Evolutionary conservation across 805 yeast genomes (phyloP), one percentile per base, ranked within the genome.

Genomic region (Spathaspora sp.): DNA sequence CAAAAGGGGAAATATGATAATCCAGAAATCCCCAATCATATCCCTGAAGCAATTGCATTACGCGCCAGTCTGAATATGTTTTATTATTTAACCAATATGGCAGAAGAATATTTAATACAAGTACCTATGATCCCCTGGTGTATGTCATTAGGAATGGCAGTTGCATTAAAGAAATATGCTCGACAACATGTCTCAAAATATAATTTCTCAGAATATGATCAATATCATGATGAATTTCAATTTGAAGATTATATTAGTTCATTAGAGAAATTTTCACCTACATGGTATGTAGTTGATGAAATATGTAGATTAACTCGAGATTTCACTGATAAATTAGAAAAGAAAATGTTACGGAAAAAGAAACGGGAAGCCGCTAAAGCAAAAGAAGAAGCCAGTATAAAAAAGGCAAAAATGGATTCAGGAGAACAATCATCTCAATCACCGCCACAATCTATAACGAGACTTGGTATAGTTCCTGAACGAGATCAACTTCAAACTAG

Each of bases 261-360:
- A 29, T 55, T 68, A 35, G 61, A 60, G 19, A 55, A 60, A 44
- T 63, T 60, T 52, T 26, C 58, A 16, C 32, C 50, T 6, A 55
- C 57, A 17, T 67, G 70, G 70, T 60, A 62, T 61, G 55, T 65
- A 11, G 64, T 65, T 9, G 69, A 66, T 45, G 70, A 66, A 48
- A 59, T 65, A 31, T 57, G 60, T 42, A 53, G 56, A 39, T 50
- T 65, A 19, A 50, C 63, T 7, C 54, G 53, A 38, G 66, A 65
- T 26, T 66, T 63, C 47, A 49, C 55, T 7, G 54, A 57, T n/a
- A 58, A 55, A 44, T 49, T 63, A 29, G 51, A 54, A 39, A 38
- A 44, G 26, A 51, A 51, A 26, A 48, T 45, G n/a, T 35, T 19
- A 18, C 18, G 47, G 17, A 45, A 45, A 35, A 42, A 42, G 29